Evolutionary conservation across 2,329 filamentous ascomycete species (phyloP).

Genomic region (Dothistroma septosporum): DNA sequence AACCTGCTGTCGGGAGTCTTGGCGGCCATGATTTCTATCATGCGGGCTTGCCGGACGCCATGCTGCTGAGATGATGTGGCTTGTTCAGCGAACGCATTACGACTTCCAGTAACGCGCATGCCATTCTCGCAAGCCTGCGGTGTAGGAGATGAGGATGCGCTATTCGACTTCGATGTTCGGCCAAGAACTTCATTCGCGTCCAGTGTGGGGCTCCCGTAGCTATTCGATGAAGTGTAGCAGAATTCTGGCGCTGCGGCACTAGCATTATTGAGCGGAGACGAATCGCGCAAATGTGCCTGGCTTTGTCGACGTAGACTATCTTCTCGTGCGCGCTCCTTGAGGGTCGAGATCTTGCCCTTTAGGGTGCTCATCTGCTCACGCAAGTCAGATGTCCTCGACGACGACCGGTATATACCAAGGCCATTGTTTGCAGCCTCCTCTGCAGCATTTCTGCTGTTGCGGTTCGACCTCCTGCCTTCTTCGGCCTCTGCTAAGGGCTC

Average conservation of each 20-base stretch:
- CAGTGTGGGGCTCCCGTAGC: slow-evolving; percentile 17
- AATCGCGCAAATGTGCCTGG: slow-evolving; percentile 63
- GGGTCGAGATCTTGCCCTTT: slow-evolving; percentile 75
- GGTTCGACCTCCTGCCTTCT: slow-evolving; percentile 18
- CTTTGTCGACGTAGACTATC: slow-evolving; percentile 76
- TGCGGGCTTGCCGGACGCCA: slow-evolving; percentile 12
- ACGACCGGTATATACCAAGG: slow-evolving; percentile 56
- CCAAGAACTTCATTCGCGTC: slow-evolving; percentile 25
- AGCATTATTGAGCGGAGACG: slow-evolving; percentile 74
- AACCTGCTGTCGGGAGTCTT: slow-evolving; percentile 17
- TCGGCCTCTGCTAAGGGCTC: slow-evolving; percentile 43
- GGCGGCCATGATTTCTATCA: slow-evolving; percentile 12
- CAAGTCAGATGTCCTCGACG: slow-evolving; percentile 68
- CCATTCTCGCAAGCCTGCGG: slow-evolving; percentile 13
- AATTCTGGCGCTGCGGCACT: slow-evolving; percentile 27
- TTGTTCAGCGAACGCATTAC: slow-evolving; percentile 29
- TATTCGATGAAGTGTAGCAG: slow-evolving; percentile 26
- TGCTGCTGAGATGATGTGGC: slow-evolving; percentile 6
- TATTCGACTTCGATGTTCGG: slow-evolving; percentile 19
- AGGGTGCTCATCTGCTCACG: slow-evolving; percentile 82
- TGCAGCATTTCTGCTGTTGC: slow-evolving; percentile 12
- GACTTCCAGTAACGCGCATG: slow-evolving; percentile 14
- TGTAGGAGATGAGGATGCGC: slow-evolving; percentile 3
- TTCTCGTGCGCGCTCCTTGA: slow-evolving; percentile 73
- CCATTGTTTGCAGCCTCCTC: slow-evolving; percentile 18